Base-by-base conservation (phyloP, 2,329 filamentous ascomycete genomes). In the Cytospora leucostoma region DNA sequence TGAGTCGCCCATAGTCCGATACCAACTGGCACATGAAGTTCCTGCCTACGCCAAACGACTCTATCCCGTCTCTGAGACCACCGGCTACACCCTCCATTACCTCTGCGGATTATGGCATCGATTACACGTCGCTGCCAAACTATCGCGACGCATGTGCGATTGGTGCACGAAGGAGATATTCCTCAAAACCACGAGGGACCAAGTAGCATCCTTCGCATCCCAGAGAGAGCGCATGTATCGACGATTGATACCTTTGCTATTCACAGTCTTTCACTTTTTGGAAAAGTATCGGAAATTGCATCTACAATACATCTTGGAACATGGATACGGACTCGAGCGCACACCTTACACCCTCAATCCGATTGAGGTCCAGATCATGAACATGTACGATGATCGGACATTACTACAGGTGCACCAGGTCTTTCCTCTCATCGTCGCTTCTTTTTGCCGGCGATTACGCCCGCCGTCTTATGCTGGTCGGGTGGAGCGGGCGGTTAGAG, bases 251-350 rank as follows among this genome's bases (percentile, higher is more conserved):
- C 86, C 86, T 1, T 72, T 88, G 8, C 77, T 89, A 17, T 88
- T 89, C 67, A 88, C 85, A 13, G 78, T 88, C 32, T 88, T 88
- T 67, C 86, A 89, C 71, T 89, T 89, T 70, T 88, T 89, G 70
- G 86, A 89, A 71, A 86, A 79, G 1, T 88, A 87, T 70, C 82
- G 86, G 63, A 80, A 79, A 47, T 75, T 87, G 3, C 85, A 88
- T 67, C 72, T 87, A 8, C 75, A 84, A 67, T 84, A 85, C 65
- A 79, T 89, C 32, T 75, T 77, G 56, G 77, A 83, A 55, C 78
- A 85, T 47, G 81, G 82, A 13, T 76, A 81, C 56, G 83, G 85
- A 6, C 68, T 89, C 53, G 74, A 75, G 49, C 77, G 72, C 50
- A 78, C 80, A 60, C 82, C 85, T 0, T 88, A 84, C 67, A 88